Evolutionary conservation across 2,329 filamentous ascomycete genomes (phyloP).

Genomic region (Drechslerella stenobrocha): DNA sequence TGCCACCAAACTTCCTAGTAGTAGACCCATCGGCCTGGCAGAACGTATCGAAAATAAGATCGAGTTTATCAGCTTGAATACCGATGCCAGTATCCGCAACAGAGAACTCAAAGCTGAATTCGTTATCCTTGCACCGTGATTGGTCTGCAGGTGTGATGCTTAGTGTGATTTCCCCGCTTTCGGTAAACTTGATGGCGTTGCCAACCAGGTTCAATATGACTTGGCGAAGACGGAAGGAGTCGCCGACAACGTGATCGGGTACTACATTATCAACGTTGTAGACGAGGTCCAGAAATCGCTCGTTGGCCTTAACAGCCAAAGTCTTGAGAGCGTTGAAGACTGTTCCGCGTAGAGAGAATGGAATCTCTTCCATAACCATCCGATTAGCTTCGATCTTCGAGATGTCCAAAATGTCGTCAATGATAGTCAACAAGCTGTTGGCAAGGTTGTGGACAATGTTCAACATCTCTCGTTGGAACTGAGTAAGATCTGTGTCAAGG

Average conservation of each 20-base stretch:
- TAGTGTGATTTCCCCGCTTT: slow-evolving; percentile 92
- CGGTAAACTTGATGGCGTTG: slow-evolving; percentile 98
- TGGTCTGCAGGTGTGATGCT: slow-evolving; percentile 76
- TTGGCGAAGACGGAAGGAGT: slow-evolving; percentile 93
- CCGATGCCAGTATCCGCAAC: slow-evolving; percentile 96
- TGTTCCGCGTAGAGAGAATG: slow-evolving; percentile 88
- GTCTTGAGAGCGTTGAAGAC: slow-evolving; percentile 98
- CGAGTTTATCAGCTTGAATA: slow-evolving; percentile 91
- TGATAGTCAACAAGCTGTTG: slow-evolving; percentile 94
- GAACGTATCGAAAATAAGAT: slow-evolving; percentile 98
- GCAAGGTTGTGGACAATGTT: slow-evolving; percentile 97
- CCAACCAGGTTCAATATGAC: slow-evolving; percentile 97
- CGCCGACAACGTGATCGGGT: slow-evolving; percentile 91
- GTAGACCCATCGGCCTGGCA: slow-evolving; percentile 97
- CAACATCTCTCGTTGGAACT: slow-evolving; percentile 96
- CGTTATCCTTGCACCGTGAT: slow-evolving; percentile 68
- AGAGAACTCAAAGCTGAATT: slow-evolving; percentile 93
- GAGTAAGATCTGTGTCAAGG: slow-evolving; percentile 88
- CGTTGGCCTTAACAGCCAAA: slow-evolving; percentile 93
- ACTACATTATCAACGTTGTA: slow-evolving; percentile 93
- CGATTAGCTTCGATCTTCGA: slow-evolving; percentile 90
- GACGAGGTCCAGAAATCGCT: slow-evolving; percentile 88
- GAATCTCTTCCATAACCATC: slow-evolving; percentile 98
- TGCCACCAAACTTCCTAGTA: slow-evolving; percentile 87
- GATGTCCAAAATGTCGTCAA: slow-evolving; percentile 77